A percentile compares a stretch with the other conserved stretches of the same genome.
Conservation (phyloP, 1,284 basidiomycete species). For the Microbotryomycetes sp. region DNA sequence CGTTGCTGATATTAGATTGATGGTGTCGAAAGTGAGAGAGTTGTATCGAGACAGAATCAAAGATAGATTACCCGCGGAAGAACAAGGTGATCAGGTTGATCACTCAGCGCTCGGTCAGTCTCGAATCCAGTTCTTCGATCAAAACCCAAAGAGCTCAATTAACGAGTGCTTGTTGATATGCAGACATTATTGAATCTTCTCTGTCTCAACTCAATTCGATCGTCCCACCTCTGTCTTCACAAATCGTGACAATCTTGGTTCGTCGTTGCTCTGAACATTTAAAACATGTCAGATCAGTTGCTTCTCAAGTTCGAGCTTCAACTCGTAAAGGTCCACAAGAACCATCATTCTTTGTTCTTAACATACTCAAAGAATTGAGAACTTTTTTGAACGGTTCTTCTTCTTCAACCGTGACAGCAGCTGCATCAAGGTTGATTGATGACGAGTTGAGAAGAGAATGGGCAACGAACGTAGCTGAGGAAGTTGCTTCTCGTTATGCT, state of each 20-base stretch:
- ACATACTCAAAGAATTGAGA: constrained; percentile 75
- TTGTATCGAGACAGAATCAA: constrained; percentile 62
- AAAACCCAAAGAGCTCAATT: no score
- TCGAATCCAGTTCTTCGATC: background rate
- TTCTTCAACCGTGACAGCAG: no score
- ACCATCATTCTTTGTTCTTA: constrained; percentile 75
- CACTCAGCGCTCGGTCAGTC: constrained; percentile 8
- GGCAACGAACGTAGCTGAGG: constrained; percentile 62
- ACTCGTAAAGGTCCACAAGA: constrained; percentile 50
- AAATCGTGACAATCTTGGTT: constrained; percentile 65
- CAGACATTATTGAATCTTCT: constrained; percentile 49
- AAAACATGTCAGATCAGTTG: constrained; percentile 77
- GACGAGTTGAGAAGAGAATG: constrained; percentile 55
- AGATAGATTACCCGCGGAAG: constrained; percentile 4
- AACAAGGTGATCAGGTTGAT: background rate
- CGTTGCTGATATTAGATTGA: constrained; percentile 57
- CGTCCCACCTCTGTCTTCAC: constrained; percentile 54
- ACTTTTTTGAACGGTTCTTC: constrained; percentile 57
- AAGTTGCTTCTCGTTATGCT: constrained; percentile 56
- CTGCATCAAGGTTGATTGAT: constrained; percentile 52
- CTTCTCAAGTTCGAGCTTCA: constrained; percentile 73
- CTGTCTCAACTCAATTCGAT: constrained; percentile 51
- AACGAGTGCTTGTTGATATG: no score
- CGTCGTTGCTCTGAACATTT: constrained; percentile 77
- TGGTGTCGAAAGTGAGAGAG: constrained; percentile 51